phyloP scores from a whole-genome alignment of 1,139 yeast genomes.

The Nakaseomyces kungkrabaensis region DNA sequence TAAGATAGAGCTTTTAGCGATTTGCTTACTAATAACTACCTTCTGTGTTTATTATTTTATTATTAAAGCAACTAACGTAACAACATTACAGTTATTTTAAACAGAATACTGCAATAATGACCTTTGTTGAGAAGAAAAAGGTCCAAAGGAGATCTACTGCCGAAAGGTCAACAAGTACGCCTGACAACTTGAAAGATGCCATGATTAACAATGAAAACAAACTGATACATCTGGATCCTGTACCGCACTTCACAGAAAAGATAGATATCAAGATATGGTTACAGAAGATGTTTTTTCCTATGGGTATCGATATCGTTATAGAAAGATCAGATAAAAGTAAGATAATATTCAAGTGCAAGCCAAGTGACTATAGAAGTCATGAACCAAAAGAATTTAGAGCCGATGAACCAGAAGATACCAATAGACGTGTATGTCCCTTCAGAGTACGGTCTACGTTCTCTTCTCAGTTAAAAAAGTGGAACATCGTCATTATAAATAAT shows the following conservation, averaged over 20 bases:
- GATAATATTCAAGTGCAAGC: constrained; percentile 61
- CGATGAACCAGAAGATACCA: constrained; percentile 17
- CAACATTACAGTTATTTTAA: too few relatives aligned
- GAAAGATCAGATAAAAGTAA: constrained; percentile 62
- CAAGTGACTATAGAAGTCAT: constrained; percentile 26
- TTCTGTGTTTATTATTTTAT: too few relatives aligned
- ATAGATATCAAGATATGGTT: constrained; percentile 62
- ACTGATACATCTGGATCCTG: constrained; percentile 31
- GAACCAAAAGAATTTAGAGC: constrained; percentile 19
- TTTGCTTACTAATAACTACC: too few relatives aligned
- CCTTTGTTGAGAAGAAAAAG: neutral
- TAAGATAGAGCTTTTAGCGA: too few relatives aligned
- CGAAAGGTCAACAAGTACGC: neutral
- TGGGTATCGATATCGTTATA: constrained; percentile 54
- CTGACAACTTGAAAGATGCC: constrained; percentile 2
- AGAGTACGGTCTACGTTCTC: constrained; percentile 60
- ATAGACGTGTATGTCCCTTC: constrained; percentile 44
- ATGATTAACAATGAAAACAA: constrained; percentile 20
- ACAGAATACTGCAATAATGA: neutral
- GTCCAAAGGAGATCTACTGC: neutral
- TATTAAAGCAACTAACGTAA: too few relatives aligned
- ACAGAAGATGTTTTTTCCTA: constrained; percentile 37
- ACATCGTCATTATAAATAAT: constrained; percentile 49
- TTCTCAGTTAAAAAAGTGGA: constrained; percentile 46
- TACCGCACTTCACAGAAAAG: constrained; percentile 35